Base-by-base conservation (phyloP, 371 early-diverging fungal genomes). In the Dichotomocladium elegans region DNA sequence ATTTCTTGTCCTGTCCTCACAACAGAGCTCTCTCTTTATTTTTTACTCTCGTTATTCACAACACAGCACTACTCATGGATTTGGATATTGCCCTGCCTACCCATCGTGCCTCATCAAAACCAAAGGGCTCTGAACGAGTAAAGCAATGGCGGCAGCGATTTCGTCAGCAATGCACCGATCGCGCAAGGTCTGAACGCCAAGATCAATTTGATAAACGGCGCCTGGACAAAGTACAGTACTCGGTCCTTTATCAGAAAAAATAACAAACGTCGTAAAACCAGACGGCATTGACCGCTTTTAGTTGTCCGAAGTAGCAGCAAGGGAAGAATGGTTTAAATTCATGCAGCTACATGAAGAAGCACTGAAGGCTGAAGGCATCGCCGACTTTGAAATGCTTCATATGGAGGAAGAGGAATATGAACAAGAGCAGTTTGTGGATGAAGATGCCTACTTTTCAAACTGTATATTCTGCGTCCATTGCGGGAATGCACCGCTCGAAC, bases 301-400 rank as follows among this genome's bases (percentile, higher is more conserved):
- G 55, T 22, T 35, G 14, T 27, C 37, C 28, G 11, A 55, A 12
- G 4, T 27, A 21, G 33, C 42, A n/a, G 30, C 34, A 21, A 15
- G 34, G 27, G 47, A 55, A 33, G 55, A 55, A 29, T 55, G 47
- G 47, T 47, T 47, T 30, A 55, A 28, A 9, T 55, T 55, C 26
- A 55, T 47, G 26, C 22, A 30, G 14, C 37, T 47, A 24, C 47
- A 55, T 27, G 55, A 55, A 27, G 41, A 55, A 47, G 55, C 55
- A 15, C 41, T 55, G 22, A 26, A 55, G 33, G 27, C 31, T 9
- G 55, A 55, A 29, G 55, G 47, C 1, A 41, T 55, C 17, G 8
- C 44, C 2, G 53, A 53, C 25, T 19, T 21, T 21, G 53, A 53
- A 15, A 17, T 24, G 8, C 29, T 45, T n/a, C 28, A 45, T n/a